Evolutionary conservation across 179 eudicot species (phyloP).

Genomic region (Beta lomatogona): DNA sequence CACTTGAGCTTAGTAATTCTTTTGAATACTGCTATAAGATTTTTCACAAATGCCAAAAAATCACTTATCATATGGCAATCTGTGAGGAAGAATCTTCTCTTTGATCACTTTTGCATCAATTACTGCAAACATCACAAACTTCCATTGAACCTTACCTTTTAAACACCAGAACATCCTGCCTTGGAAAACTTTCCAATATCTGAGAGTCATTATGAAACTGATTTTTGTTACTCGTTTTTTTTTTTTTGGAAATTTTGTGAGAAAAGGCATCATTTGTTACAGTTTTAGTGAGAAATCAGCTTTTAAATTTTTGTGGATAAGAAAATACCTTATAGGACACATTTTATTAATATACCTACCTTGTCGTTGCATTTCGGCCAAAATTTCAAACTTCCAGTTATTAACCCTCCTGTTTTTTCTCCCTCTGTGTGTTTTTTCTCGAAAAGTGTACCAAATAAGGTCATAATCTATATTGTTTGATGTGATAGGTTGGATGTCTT

Average conservation of each 20-base stretch:
- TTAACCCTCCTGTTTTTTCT: too few species aligned
- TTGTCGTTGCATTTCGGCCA: too few species aligned
- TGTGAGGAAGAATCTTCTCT: not conserved
- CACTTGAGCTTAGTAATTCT: not conserved
- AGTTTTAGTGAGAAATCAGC: too few species aligned
- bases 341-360: too few species aligned
- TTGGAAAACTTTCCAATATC: not conserved
- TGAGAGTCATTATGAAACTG: not conserved
- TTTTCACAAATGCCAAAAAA: not conserved
- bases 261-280: not conserved
- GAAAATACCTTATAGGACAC: too few species aligned
- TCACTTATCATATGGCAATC: not conserved
- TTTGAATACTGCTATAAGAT: not conserved
- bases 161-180: not conserved
- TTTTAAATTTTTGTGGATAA: too few species aligned
- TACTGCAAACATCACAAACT: not conserved
- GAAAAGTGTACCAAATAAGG: too few species aligned
- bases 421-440: too few species aligned
- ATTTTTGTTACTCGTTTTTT: not conserved
- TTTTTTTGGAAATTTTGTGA: not conserved
- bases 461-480: too few species aligned
- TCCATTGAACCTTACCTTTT: not conserved
- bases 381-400: too few species aligned
- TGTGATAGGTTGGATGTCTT: too few species aligned
- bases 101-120: not conserved